phyloP scores from a whole-genome alignment of 2,329 filamentous ascomycete genomes.

The Microsporum ferrugineum region DNA sequence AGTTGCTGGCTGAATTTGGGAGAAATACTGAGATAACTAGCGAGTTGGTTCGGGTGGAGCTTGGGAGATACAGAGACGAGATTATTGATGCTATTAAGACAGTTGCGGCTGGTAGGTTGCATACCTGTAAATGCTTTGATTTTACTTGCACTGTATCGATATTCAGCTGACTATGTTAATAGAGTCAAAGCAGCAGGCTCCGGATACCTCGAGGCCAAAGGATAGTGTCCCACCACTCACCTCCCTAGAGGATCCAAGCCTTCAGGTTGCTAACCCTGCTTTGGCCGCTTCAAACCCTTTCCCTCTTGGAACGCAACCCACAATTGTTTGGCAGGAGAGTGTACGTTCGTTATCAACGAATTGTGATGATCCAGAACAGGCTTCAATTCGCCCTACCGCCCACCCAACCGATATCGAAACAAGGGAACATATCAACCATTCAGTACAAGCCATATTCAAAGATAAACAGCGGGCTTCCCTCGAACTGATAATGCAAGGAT shows the following conservation, averaged over 20 bases:
- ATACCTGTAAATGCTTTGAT: no score
- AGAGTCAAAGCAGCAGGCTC: background rate
- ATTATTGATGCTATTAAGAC: background rate
- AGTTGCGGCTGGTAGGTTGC: background rate
- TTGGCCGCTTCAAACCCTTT: background rate
- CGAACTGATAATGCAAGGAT: constrained; percentile 15
- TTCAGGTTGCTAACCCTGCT: background rate
- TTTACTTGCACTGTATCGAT: background rate
- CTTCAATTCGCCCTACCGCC: background rate
- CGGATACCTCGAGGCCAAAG: background rate
- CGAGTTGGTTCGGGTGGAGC: constrained; percentile 1
- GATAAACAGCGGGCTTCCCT: background rate
- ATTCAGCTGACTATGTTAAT: background rate
- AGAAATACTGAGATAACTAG: constrained; percentile 1
- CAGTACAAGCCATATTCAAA: background rate
- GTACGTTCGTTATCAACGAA: background rate
- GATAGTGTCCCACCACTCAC: background rate
- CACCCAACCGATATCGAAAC: background rate
- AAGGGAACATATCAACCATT: background rate
- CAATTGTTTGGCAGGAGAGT: background rate
- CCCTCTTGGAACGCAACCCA: background rate
- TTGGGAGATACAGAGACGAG: constrained; percentile 2
- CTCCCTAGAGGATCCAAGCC: background rate
- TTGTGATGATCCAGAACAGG: background rate
- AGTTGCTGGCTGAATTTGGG: background rate